A percentile compares a stretch with the other conserved stretches of the same genome.
These are phyloP conservation scores for Vaucheria bursata DNA, from an alignment of 352 stramenopile genomes.

Conservation along the genomic window DNA sequence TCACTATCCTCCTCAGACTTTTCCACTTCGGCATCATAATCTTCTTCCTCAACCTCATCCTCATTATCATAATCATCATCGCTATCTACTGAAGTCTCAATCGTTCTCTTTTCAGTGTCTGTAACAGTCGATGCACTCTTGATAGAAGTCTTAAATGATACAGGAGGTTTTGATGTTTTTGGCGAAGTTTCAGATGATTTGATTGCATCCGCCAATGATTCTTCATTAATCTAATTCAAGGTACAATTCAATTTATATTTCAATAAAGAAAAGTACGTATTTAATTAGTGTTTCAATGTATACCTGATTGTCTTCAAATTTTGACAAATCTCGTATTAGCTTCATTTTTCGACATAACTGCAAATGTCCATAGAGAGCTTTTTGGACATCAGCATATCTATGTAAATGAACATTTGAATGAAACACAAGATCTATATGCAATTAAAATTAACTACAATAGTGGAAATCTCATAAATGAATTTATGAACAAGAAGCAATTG, in stretches of 20 bases:
- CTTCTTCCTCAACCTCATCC: background rate
- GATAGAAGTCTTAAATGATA: background rate
- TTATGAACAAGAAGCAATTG: no score
- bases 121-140: background rate
- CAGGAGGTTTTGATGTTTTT: background rate
- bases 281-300: background rate
- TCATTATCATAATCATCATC: background rate
- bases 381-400: background rate
- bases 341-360: slow-evolving; percentile 21
- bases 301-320: slow-evolving; percentile 47
- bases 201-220: background rate
- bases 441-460: background rate
- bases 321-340: slow-evolving; percentile 25
- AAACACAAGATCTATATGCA: background rate
- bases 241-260: background rate
- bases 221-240: background rate
- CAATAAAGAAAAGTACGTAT: background rate
- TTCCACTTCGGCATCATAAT: background rate
- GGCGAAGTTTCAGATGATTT: background rate
- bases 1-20: background rate
- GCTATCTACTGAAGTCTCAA: background rate
- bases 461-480: background rate
- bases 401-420: background rate
- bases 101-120: background rate
- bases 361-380: slow-evolving; percentile 11